Conservation (phyloP, 805 yeast genomes). For the Metschnikowia koreensis region DNA sequence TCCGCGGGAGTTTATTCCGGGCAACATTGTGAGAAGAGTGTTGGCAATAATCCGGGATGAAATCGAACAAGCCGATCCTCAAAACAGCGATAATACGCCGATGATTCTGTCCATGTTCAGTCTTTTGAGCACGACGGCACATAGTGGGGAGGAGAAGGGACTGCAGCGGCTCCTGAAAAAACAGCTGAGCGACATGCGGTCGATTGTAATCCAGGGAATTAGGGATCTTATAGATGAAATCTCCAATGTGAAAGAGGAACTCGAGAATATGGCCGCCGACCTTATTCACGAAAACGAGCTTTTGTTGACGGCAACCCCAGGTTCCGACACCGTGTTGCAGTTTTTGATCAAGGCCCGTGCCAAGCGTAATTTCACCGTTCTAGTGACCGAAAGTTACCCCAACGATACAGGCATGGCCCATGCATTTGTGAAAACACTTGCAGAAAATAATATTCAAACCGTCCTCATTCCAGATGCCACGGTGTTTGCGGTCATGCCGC, state of each 20-base stretch:
- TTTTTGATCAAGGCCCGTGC: constrained; percentile 82
- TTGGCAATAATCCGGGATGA: constrained; percentile 86
- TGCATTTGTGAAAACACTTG: constrained; percentile 71
- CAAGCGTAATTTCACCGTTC: constrained; percentile 87
- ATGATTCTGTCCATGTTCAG: constrained; percentile 81
- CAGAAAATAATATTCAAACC: constrained; percentile 84
- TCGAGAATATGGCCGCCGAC: constrained; percentile 87
- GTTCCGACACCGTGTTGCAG: constrained; percentile 82
- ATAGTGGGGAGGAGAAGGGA: constrained; percentile 20
- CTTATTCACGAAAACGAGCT: constrained; percentile 90
- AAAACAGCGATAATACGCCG: constrained; percentile 39
- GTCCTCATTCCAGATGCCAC: constrained; percentile 91
- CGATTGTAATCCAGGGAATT: constrained; percentile 87
- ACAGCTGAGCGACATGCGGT: constrained; percentile 65
- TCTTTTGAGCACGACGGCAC: constrained; percentile 55
- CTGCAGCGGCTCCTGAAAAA: constrained; percentile 34
- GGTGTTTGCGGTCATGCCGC: constrained; percentile 91
- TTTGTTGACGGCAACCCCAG: constrained; percentile 90
- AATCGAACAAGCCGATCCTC: constrained; percentile 60
- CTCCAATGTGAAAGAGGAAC: constrained; percentile 82
- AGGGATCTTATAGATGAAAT: constrained; percentile 91
- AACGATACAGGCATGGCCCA: constrained; percentile 79
- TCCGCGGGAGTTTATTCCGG: constrained; percentile 85
- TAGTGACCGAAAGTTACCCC: constrained; percentile 90
- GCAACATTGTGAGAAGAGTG: constrained; percentile 88